Evolutionary conservation across 345 rosid species (phyloP).

Genomic region (Gossypium longicalyx): DNA sequence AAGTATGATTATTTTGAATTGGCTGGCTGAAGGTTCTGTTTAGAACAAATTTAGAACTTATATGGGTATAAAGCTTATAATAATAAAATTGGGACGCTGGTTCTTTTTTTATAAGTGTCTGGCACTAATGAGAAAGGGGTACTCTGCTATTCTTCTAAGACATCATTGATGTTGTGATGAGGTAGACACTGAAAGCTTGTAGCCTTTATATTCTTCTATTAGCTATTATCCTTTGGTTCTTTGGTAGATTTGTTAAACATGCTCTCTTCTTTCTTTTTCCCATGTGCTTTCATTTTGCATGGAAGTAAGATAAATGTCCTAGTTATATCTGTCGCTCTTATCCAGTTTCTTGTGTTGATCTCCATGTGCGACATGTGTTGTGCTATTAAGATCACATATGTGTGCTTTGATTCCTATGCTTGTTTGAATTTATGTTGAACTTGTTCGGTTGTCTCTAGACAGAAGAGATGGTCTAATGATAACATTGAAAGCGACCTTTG

Average conservation of each 20-base stretch:
- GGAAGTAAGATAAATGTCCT: neutral
- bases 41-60: neutral
- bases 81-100: neutral
- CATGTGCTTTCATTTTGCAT: neutral
- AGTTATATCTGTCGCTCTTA: neutral
- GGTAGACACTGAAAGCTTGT: neutral
- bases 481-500: conserved; percentile 29
- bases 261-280: neutral
- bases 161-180: neutral
- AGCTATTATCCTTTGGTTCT: neutral
- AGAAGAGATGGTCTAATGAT: conserved; percentile 23
- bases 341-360: conserved; percentile 4
- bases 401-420: conserved; percentile 12
- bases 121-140: neutral
- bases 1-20: neutral
- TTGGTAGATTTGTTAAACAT: neutral
- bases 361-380: neutral
- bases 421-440: conserved; percentile 21
- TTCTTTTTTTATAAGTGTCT: neutral
- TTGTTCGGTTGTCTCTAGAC: conserved; percentile 20
- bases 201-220: neutral
- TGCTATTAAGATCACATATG: conserved; percentile 6
- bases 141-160: neutral
- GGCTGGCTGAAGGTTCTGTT: neutral
- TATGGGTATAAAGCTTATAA: neutral